These are phyloP conservation scores for Aspergillus versicolor DNA, from an alignment of 2,329 filamentous ascomycete species.

Conservation along the genomic window DNA sequence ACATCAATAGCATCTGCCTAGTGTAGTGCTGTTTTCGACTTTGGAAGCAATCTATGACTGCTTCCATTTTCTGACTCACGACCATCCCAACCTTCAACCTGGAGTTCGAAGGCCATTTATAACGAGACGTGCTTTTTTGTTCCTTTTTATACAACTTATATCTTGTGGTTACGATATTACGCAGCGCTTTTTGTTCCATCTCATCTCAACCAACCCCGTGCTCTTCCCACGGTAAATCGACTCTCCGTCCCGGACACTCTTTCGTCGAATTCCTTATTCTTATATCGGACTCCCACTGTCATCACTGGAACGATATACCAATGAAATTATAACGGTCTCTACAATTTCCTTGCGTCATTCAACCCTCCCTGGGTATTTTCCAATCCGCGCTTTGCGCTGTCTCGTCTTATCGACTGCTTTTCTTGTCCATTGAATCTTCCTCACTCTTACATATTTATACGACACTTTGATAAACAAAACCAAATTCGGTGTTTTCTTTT, in stretches of 20 bases:
- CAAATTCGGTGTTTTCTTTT: slow-evolving; percentile 20
- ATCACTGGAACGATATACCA: slow-evolving; percentile 36
- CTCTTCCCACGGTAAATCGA: slow-evolving; percentile 18
- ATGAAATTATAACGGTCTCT: slow-evolving; percentile 44
- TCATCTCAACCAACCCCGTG: slow-evolving; percentile 9
- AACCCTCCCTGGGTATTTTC: slow-evolving; percentile 24
- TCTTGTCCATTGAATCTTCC: slow-evolving; percentile 25
- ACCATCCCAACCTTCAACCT: slow-evolving; percentile 31
- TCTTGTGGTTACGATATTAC: slow-evolving; percentile 39
- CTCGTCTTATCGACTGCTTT: slow-evolving; percentile 23
- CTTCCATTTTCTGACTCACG: slow-evolving; percentile 31
- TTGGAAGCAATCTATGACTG: slow-evolving; percentile 25
- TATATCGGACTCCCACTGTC: slow-evolving; percentile 18
- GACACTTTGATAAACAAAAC: slow-evolving; percentile 22
- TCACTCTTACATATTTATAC: slow-evolving; percentile 28
- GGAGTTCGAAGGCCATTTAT: slow-evolving; percentile 37
- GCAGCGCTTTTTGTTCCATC: slow-evolving; percentile 32
- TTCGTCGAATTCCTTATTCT: slow-evolving; percentile 18
- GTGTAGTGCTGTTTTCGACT: background rate
- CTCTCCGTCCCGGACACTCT: slow-evolving; percentile 24
- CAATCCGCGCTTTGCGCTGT: slow-evolving; percentile 26
- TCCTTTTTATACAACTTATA: slow-evolving; percentile 28
- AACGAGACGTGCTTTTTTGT: slow-evolving; percentile 22
- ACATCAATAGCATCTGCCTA: slow-evolving; percentile 18
- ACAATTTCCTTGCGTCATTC: slow-evolving; percentile 34